Base-by-base conservation (phyloP, 441 rosid genomes). In the Aleurites moluccanus region DNA sequence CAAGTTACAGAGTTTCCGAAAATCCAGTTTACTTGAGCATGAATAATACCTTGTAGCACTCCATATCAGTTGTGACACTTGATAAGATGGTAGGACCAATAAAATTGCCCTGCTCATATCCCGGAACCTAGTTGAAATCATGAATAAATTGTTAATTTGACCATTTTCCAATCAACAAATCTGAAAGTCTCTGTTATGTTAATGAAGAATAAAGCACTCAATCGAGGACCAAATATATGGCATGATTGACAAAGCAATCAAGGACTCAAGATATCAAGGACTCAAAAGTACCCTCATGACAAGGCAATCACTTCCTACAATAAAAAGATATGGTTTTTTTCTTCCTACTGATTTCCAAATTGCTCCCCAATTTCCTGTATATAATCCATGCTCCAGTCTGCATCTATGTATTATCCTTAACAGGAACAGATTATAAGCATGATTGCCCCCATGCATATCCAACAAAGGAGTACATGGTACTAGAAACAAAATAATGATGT, bases 31-130 rank as follows among this genome's bases (percentile, higher is more conserved):
- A n/a, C 49, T 21, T 20, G 40, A 45, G 38, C 11, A 76, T 52
- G 16, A 49, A 55, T 3, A 27, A 35, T 79, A 89, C 98, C 98
- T 92, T 90, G 90, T 94, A 94, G 84, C 98, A 94, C 64, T 90
- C 95, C 98, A 94, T 94, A 73, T 92, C 94, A 60, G 88, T 79
- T 38, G 93, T 87, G 73, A 94, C 97, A 67, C 85, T 90, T 62
- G 97, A 81, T 83, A 94, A 75, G 83, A 94, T 81, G 73, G 98
- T 94, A 59, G 98, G 97, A 74, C 97, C 98, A 47, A 94, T 78
- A 81, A 94, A 94, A 76, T 92, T 94, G 28, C 98, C 97, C 70
- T 79, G 86, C 83, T 91, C 96, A 61, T 90, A 92, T 79, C 90
- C 91, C 25, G 94, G 97, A 79, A 94, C 98, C 98, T 94, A 81